Evolutionary conservation across 805 yeast genomes (phyloP).

Genomic region (Suhomyces faveliae): DNA sequence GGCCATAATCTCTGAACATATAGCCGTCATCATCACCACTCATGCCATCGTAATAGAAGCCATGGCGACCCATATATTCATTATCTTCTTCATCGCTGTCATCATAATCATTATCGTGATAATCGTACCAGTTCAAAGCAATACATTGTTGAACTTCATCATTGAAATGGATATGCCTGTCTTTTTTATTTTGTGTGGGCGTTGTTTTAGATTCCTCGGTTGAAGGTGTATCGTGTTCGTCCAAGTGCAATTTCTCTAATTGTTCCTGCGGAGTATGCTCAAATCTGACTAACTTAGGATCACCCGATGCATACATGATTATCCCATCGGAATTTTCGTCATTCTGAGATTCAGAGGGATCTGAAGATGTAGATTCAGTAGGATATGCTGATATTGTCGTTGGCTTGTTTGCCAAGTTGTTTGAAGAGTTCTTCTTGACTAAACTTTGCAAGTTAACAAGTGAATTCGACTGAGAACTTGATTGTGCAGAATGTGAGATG

Average conservation of each 20-base stretch:
- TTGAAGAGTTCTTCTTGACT: conserved; percentile 6
- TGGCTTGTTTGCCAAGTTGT: conserved; percentile 1
- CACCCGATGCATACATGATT: neutral
- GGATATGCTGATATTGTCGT: neutral
- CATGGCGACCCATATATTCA: conserved; percentile 18
- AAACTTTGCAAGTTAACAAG: conserved; percentile 15
- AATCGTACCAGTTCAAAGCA: conserved; percentile 51
- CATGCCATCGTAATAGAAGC: conserved; percentile 11
- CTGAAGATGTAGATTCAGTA: neutral
- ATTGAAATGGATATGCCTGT: conserved; percentile 86
- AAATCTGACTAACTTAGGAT: neutral
- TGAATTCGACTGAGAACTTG: conserved; percentile 14
- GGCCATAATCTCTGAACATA: conserved; percentile 1
- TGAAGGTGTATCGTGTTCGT: neutral
- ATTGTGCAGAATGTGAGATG: conserved; percentile 3
- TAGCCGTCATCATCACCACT: conserved; percentile 20
- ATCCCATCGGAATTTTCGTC: neutral
- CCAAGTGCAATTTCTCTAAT: neutral
- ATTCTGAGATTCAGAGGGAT: neutral
- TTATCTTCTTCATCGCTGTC: conserved; percentile 32
- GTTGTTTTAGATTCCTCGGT: neutral
- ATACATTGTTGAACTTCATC: conserved; percentile 94
- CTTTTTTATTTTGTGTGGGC: conserved; percentile 23
- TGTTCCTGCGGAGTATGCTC: neutral
- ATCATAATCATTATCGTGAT: conserved; percentile 31